A percentile compares a stretch with the other conserved stretches of the same genome.
phyloP scores from a whole-genome alignment of 1,139 yeast species.

The Hyphopichia wangnamkhiaoensis region DNA sequence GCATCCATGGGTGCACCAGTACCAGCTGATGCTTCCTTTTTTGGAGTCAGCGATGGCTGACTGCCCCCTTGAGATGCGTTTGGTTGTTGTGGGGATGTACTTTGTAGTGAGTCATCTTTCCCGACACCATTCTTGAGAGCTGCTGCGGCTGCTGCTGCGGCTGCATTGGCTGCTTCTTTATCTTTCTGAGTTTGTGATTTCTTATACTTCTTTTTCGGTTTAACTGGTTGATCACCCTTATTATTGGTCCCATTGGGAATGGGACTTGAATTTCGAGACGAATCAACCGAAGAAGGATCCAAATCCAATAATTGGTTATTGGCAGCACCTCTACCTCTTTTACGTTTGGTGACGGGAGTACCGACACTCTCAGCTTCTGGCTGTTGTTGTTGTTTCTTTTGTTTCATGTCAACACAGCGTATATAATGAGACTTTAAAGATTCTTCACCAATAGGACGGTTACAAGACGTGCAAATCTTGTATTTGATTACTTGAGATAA shows the following conservation, averaged over 20 bases:
- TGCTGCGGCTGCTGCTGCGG: conserved; percentile 49
- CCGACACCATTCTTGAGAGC: conserved; percentile 14
- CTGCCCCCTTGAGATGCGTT: too few relatives aligned
- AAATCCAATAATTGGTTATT: conserved; percentile 27
- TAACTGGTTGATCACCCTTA: conserved; percentile 12
- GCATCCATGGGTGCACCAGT: conserved; percentile 2
- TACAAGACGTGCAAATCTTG: conserved; percentile 66
- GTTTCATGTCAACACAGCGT: conserved; percentile 52
- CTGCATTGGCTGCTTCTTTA: conserved; percentile 50
- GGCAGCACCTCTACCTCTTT: conserved; percentile 28
- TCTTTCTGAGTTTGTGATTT: conserved; percentile 47
- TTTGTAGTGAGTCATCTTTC: conserved; percentile 4
- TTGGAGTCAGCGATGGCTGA: too few relatives aligned
- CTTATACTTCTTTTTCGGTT: conserved; percentile 49
- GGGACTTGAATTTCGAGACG: conserved; percentile 44
- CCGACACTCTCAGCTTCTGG: conserved; percentile 22
- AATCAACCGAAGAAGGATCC: conserved; percentile 44
- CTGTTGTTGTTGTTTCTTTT: conserved; percentile 31
- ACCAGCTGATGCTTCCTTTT: conserved; percentile 9
- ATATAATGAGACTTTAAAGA: conserved; percentile 47
- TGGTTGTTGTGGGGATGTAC: background rate
- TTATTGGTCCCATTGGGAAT: conserved; percentile 21
- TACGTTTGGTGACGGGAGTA: conserved; percentile 23
- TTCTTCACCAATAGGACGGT: conserved; percentile 59
- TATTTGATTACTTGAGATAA: conserved; percentile 49